Evolutionary conservation across 331 rosid species (phyloP).

Genomic region (Malus hybrid): DNA sequence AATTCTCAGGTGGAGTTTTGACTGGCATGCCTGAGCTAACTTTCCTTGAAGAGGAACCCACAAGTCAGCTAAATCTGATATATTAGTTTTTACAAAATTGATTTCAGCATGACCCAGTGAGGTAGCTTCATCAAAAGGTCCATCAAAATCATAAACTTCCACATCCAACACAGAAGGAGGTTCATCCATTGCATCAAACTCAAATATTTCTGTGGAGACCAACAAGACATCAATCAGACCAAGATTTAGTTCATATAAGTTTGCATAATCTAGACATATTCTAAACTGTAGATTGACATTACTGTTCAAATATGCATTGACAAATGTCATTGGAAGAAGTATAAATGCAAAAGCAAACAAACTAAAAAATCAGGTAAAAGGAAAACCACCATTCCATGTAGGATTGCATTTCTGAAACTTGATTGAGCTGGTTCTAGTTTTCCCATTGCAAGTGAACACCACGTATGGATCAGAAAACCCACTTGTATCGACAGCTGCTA

Average conservation of each 20-base stretch:
- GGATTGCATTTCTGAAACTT: slow-evolving; percentile 83
- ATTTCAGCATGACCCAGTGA: slow-evolving; percentile 74
- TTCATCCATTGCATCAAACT: slow-evolving; percentile 95
- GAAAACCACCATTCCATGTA: slow-evolving; percentile 76
- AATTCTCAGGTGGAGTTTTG: slow-evolving; percentile 82
- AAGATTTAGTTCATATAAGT: slow-evolving; percentile 1
- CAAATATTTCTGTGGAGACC: slow-evolving; percentile 73
- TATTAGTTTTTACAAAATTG: slow-evolving; percentile 74
- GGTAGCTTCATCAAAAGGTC: slow-evolving; percentile 79
- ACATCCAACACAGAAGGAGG: slow-evolving; percentile 87
- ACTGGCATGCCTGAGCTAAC: slow-evolving; percentile 68
- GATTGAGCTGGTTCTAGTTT: slow-evolving; percentile 85
- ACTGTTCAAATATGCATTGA: neutral
- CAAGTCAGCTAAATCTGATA: slow-evolving; percentile 81
- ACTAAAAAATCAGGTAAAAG: neutral
- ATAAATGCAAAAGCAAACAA: neutral
- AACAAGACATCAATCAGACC: slow-evolving; percentile 7
- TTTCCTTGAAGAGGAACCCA: slow-evolving; percentile 90
- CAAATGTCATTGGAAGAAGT: neutral
- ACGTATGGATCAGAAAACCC: slow-evolving; percentile 79
- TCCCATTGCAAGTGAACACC: slow-evolving; percentile 89
- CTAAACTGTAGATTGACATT: neutral
- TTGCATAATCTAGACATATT: neutral
- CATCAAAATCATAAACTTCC: slow-evolving; percentile 88
- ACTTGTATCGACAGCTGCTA: slow-evolving; percentile 61